These are phyloP conservation scores for Fusarium xylarioides DNA, from an alignment of 2,329 filamentous ascomycete species.

Conservation along the genomic window DNA sequence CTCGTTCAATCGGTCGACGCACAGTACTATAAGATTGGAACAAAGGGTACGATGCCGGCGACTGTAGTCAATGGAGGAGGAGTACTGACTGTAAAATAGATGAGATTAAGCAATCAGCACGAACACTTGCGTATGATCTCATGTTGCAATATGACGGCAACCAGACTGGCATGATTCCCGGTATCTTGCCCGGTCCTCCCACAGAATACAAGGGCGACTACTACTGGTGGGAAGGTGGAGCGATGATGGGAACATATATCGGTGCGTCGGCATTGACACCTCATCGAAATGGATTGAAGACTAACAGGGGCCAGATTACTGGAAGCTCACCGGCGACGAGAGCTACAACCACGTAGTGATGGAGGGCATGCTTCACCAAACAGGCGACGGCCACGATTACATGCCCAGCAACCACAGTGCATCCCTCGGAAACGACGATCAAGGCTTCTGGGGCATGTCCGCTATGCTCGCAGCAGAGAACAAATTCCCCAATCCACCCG, in stretches of 20 bases:
- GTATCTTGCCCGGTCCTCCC: conserved; percentile 66
- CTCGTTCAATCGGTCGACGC: conserved; percentile 33
- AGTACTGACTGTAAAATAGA: conserved; percentile 41
- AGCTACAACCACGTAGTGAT: conserved; percentile 69
- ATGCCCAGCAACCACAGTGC: conserved; percentile 68
- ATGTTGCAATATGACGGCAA: conserved; percentile 63
- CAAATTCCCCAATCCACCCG: conserved; percentile 67
- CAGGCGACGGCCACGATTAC: conserved; percentile 65
- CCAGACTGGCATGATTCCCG: conserved; percentile 60
- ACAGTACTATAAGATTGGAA: conserved; percentile 44
- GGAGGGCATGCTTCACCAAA: conserved; percentile 66
- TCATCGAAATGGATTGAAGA: rapidly evolving
- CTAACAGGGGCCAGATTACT: conserved; percentile 61
- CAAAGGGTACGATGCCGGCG: conserved; percentile 38
- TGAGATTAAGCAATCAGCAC: conserved; percentile 57
- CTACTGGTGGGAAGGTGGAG: conserved; percentile 80
- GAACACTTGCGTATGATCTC: conserved; percentile 59
- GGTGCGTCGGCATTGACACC: conserved; percentile 41
- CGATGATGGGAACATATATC: conserved; percentile 73
- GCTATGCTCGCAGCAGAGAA: conserved; percentile 74
- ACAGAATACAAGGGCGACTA: conserved; percentile 59
- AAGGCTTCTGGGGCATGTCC: conserved; percentile 75
- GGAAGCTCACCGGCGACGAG: conserved; percentile 71
- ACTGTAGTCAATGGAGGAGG: rapidly evolving
- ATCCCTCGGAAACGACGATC: conserved; percentile 74